Conservation (phyloP, 2,329 filamentous ascomycete genomes). For the Xylaria sp. region DNA sequence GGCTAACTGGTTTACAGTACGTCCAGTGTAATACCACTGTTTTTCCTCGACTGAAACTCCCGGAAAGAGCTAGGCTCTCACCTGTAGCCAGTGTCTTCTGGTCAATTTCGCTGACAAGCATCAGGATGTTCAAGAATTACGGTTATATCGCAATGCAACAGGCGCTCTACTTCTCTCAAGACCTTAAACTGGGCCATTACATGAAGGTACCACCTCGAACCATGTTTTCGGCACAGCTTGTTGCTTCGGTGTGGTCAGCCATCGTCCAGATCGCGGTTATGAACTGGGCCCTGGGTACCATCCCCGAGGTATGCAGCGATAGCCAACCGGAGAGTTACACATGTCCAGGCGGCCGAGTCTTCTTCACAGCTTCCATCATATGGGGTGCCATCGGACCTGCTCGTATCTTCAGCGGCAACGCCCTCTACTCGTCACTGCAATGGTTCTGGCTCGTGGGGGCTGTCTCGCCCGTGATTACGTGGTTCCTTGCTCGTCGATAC, state of each 20-base stretch:
- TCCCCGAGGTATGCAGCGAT: slow-evolving; percentile 69
- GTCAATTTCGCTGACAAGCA: not conserved
- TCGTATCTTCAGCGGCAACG: slow-evolving; percentile 73
- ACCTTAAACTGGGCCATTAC: slow-evolving; percentile 76
- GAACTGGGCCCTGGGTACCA: slow-evolving; percentile 72
- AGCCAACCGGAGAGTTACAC: slow-evolving; percentile 67
- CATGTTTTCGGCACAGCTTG: slow-evolving; percentile 61
- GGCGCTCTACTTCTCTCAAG: slow-evolving; percentile 72
- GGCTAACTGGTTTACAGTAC: slow-evolving; percentile 21
- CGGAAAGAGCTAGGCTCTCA: not conserved
- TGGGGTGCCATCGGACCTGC: slow-evolving; percentile 79
- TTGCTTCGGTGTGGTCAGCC: slow-evolving; percentile 61
- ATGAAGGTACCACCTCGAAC: slow-evolving; percentile 58
- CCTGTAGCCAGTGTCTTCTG: not conserved
- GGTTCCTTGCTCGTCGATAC: slow-evolving; percentile 69
- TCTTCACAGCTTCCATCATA: slow-evolving; percentile 76
- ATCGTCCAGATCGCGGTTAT: slow-evolving; percentile 69
- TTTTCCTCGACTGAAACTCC: not conserved
- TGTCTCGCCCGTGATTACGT: slow-evolving; percentile 71
- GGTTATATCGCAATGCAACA: slow-evolving; percentile 76
- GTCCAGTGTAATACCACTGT: not conserved
- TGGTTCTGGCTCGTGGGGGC: slow-evolving; percentile 79
- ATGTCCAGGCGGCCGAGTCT: slow-evolving; percentile 65
- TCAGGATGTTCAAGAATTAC: slow-evolving; percentile 75
- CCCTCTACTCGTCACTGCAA: slow-evolving; percentile 72